These are phyloP conservation scores for Cadophora gregata DNA, from an alignment of 2,329 filamentous ascomycete species.

Conservation along the genomic window DNA sequence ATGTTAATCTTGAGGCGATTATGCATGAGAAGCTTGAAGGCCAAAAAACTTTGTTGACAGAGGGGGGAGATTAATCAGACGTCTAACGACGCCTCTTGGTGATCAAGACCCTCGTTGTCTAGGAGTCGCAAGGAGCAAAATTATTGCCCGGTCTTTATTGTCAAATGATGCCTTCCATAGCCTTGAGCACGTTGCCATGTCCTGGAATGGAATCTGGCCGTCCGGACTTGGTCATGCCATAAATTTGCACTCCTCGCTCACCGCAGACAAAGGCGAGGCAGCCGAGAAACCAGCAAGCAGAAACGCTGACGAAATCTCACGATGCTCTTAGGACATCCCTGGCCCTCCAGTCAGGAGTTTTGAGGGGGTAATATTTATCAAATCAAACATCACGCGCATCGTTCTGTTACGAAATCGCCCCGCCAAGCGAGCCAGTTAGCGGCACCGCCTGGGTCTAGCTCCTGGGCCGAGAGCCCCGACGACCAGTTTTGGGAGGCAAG, in stretches of 20 bases:
- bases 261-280: conserved; percentile 1
- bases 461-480: conserved; percentile 15
- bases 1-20: neutral
- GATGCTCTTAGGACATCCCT: conserved; percentile 17
- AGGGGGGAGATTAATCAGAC: conserved; percentile 1
- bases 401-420: conserved; percentile 23
- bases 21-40: neutral
- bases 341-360: conserved; percentile 29
- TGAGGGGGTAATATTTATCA: conserved; percentile 31
- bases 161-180: conserved; percentile 33
- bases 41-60: neutral
- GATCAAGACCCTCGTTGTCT: neutral
- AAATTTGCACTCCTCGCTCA: conserved; percentile 11
- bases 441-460: neutral
- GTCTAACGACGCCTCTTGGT: neutral
- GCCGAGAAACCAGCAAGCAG: conserved; percentile 14
- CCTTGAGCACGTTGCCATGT: conserved; percentile 33
- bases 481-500: conserved; percentile 18
- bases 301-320: conserved; percentile 29
- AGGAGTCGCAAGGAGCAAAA: conserved; percentile 1
- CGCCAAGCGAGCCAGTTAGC: conserved; percentile 27
- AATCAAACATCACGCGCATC: conserved; percentile 18
- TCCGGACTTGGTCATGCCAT: conserved; percentile 23
- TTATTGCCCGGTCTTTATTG: too few relatives aligned
- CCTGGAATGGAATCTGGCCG: conserved; percentile 12